Evolutionary conservation across 805 yeast genomes (phyloP), one percentile per base, ranked within the genome.

Genomic region (Tetrapisispora namnaoensis): DNA sequence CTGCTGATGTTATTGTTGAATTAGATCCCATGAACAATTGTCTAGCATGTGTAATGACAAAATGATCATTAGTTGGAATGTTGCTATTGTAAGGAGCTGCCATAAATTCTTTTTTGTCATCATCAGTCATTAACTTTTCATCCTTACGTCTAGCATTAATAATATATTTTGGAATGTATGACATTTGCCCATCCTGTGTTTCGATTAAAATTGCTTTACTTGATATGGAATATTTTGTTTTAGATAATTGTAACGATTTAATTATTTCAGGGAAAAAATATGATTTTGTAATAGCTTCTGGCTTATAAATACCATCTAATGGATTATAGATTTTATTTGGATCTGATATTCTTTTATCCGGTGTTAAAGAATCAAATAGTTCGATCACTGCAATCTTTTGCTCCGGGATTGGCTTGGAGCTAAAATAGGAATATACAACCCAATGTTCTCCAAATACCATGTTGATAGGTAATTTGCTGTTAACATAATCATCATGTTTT

Each of bases 361-460:
- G 78, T 4, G 59, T 63, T 14, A 70, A 59, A 1, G 88, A 80
- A 58, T 87, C 95, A 65, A 79, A 93, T 37, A 93, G 65, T 62
- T 93, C 97, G 57, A 87, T 70, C 3, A 85, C 88, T 16, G 75
- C 79, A 14, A 93, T 59, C 56, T 82, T 76, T 45, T 77, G 75
- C 32, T 76, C 76, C 3, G 78, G 73, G 20, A 71, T 62, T 11
- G 82, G 82, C 2, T 62, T 61, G 1, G 60, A 58, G 49, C 81
- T 74, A 59, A 74, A 77, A 56, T 79, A 82, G 0, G 90, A 70
- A 59, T 85, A 83, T 11, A 86, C 73, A 17, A 88, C 70, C 86
- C 93, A 91, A 66, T 90, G 80, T 61, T 91, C 98, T 44, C 88
- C 93, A 63, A 80, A 76, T 1, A 80, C 71, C 27, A 87, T 57